Evolutionary conservation across 164 flowering plant genomes (phyloP).

Genomic region (Magnolia officinalis): DNA sequence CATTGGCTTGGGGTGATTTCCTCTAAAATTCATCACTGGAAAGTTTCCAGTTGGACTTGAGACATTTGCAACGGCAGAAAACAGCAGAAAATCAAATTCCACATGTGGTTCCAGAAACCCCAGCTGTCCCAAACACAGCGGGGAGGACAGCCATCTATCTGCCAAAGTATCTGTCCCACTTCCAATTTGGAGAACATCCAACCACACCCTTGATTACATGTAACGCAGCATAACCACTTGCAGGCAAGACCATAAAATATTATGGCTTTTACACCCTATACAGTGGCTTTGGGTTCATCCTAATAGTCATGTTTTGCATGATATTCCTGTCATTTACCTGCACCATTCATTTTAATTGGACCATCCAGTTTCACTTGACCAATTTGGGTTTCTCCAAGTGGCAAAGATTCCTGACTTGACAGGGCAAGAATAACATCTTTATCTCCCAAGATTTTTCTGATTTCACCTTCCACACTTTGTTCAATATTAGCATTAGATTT

Average conservation of each 20-base stretch:
- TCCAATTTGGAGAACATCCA: background rate
- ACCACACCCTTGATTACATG: background rate
- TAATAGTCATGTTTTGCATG: background rate
- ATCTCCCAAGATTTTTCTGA: background rate
- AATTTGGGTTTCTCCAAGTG: constrained; percentile 3
- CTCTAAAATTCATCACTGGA: no score
- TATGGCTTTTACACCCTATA: background rate
- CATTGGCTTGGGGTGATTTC: no score
- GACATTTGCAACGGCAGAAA: no score
- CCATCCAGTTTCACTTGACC: background rate
- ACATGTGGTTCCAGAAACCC: no score
- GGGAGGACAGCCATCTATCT: no score
- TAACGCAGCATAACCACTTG: background rate
- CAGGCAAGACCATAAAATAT: background rate
- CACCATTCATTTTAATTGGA: constrained; percentile 2
- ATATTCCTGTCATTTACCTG: background rate
- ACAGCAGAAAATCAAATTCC: no score
- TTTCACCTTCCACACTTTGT: background rate
- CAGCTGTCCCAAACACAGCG: no score
- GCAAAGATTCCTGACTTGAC: constrained; percentile 3
- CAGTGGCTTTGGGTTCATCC: background rate
- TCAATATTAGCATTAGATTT: constrained; percentile 2
- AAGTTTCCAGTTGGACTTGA: no score
- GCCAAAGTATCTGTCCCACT: no score
- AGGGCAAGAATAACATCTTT: constrained; percentile 3